phyloP scores from a whole-genome alignment of 164 flowering plant species.

The Berberis vulgaris region DNA sequence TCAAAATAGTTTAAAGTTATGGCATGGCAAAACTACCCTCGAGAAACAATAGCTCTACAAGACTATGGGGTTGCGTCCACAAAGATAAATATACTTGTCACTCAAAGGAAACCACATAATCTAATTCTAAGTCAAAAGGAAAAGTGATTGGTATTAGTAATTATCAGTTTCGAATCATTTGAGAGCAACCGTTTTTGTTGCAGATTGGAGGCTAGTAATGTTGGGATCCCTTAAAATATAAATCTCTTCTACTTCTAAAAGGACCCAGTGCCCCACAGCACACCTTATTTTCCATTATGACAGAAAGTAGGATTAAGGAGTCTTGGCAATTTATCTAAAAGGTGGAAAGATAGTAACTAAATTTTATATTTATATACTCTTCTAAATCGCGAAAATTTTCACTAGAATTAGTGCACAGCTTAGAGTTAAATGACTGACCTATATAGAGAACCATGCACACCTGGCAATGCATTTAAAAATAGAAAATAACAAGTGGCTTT shows the following conservation, averaged over 20 bases:
- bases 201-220: neutral
- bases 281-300: neutral
- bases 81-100: too few species aligned
- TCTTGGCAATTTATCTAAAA: constrained; percentile 1
- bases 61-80: too few species aligned
- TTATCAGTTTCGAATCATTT: too few species aligned
- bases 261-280: neutral
- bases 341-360: neutral
- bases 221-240: neutral
- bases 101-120: too few species aligned
- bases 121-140: too few species aligned
- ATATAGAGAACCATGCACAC: neutral
- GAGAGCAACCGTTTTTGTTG: too few species aligned
- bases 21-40: too few species aligned
- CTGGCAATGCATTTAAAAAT: constrained; percentile 21
- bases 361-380: neutral
- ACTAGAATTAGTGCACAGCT: neutral
- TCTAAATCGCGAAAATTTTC: neutral
- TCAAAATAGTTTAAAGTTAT: too few species aligned
- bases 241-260: neutral
- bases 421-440: neutral
- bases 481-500: constrained; percentile 31
- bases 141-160: too few species aligned
- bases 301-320: neutral
- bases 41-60: too few species aligned